Percentiles rank a stretch among this genome's conserved stretches.
phyloP scores from a whole-genome alignment of 2,329 filamentous ascomycete species.

The Aphanoascus verrucosus region DNA sequence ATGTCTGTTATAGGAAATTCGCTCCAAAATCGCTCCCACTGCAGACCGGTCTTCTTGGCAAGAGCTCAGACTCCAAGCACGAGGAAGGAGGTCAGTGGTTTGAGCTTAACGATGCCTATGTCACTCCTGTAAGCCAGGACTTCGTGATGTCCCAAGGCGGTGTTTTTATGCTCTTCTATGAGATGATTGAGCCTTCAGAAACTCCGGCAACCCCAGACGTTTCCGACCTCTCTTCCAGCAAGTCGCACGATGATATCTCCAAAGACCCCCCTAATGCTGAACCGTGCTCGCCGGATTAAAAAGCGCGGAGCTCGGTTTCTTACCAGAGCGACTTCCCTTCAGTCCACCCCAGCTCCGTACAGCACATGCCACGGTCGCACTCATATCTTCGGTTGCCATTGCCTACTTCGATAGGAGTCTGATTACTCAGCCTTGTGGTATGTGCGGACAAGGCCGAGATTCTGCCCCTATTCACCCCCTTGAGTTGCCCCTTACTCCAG shows the following conservation, averaged over 20 bases:
- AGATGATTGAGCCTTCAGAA: constrained; percentile 47
- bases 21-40: constrained; percentile 24
- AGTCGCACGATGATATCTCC: not conserved
- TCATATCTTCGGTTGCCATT: too few relatives aligned
- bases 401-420: too few relatives aligned
- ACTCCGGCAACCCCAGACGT: too few relatives aligned
- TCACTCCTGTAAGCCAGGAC: constrained; percentile 61
- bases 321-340: too few relatives aligned
- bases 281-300: too few relatives aligned
- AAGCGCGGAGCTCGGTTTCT: too few relatives aligned
- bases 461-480: too few relatives aligned
- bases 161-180: constrained; percentile 97
- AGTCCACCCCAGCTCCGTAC: too few relatives aligned
- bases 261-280: not conserved
- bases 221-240: not conserved
- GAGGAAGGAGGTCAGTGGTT: constrained; percentile 59
- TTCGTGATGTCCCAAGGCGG: constrained; percentile 64
- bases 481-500: too few relatives aligned
- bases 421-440: too few relatives aligned
- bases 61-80: constrained; percentile 26
- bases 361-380: too few relatives aligned
- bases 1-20: constrained; percentile 70
- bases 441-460: too few relatives aligned
- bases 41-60: constrained; percentile 23
- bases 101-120: constrained; percentile 80